These are phyloP conservation scores for Rhizopogon roseolus DNA, from an alignment of 768 basidiomycete genomes.

Conservation along the genomic window DNA sequence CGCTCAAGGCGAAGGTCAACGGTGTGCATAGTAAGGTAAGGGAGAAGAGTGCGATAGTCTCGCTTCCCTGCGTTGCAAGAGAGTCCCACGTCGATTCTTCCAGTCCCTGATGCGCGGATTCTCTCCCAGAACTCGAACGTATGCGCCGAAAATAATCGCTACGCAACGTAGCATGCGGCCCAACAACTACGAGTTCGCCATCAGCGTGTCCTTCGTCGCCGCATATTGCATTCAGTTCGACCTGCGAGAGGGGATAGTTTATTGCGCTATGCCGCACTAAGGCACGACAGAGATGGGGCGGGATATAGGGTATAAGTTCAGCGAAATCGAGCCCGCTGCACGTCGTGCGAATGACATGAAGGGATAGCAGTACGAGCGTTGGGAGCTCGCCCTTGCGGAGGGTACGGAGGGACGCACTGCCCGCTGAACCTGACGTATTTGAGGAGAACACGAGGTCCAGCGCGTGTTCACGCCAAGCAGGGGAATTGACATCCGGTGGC, in stretches of 20 bases:
- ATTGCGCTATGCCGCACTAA: slow-evolving; percentile 57
- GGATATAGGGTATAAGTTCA: slow-evolving; percentile 45
- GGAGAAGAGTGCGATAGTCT: slow-evolving; percentile 34
- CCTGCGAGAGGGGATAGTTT: slow-evolving; percentile 46
- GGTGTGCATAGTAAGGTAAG: slow-evolving; percentile 48
- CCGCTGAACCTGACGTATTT: neutral
- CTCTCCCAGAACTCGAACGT: neutral
- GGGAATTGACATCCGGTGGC: slow-evolving; percentile 19
- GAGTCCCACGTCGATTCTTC: slow-evolving; percentile 38
- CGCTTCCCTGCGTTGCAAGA: slow-evolving; percentile 19
- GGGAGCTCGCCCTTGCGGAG: slow-evolving; percentile 30
- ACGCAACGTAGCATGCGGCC: slow-evolving; percentile 42
- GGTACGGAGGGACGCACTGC: slow-evolving; percentile 2
- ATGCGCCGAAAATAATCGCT: slow-evolving; percentile 35
- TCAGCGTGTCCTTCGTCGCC: slow-evolving; percentile 48
- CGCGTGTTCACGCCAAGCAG: slow-evolving; percentile 49
- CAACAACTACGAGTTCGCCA: slow-evolving; percentile 63
- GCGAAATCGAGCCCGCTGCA: slow-evolving; percentile 41
- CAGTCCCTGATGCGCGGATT: neutral
- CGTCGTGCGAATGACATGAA: slow-evolving; percentile 40
- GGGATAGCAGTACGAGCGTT: slow-evolving; percentile 52
- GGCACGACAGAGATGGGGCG: slow-evolving; percentile 53
- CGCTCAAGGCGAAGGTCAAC: slow-evolving; percentile 36
- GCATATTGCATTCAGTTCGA: slow-evolving; percentile 47
- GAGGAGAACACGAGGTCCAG: slow-evolving; percentile 45